Evolutionary conservation across 805 yeast genomes (phyloP), one percentile per base, ranked within the genome.

Genomic region (Wickerhamomyces chaumierensis): DNA sequence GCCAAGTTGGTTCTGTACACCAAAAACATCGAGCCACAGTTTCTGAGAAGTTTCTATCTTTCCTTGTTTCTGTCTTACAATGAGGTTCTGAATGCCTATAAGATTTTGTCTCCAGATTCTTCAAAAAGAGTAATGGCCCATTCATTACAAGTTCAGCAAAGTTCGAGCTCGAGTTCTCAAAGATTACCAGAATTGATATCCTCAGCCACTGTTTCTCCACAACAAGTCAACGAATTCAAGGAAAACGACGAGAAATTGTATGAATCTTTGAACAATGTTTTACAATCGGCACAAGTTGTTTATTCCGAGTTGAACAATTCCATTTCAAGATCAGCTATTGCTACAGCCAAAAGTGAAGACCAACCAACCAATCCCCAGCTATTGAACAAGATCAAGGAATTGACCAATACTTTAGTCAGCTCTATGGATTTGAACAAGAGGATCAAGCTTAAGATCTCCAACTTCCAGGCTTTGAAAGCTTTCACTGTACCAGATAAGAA

Each of bases 361-460:
- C 67, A 7, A 51, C 70, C 27, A 46, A 53, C 48, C 27, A 31
- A 51, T 16, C 53, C 68, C n/a, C 53, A 57, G 5, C 68, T 77
- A 27, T 78, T 83, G 1, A 52, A 68, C 5, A 81, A 79, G 48
- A 81, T 86, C 25, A 78, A 78, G 47, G 95, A 86, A 36, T 64
- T 88, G 36, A 80, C 94, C 0, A 69, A 66, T 35, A 81, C 84
- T 12, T 86, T 95, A 54, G 73, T 82, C 39, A 65, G 75, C 16
- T 83, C 95, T 1, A 78, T 82, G 71, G 95, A 85, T n/a, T 71
- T 81, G 33, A 82, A 94, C 9, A 77, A 79, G 45, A 62, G 78
- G 41, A 67, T 85, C 36, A 72, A 72, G 42, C 62, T 62, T 13
- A 71, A 77, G 38, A 62, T 88, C 37, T 61, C 69, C 2, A 67